Evolutionary conservation across 352 stramenopile species (phyloP).

Genomic region (Phytophthora tubulina): DNA sequence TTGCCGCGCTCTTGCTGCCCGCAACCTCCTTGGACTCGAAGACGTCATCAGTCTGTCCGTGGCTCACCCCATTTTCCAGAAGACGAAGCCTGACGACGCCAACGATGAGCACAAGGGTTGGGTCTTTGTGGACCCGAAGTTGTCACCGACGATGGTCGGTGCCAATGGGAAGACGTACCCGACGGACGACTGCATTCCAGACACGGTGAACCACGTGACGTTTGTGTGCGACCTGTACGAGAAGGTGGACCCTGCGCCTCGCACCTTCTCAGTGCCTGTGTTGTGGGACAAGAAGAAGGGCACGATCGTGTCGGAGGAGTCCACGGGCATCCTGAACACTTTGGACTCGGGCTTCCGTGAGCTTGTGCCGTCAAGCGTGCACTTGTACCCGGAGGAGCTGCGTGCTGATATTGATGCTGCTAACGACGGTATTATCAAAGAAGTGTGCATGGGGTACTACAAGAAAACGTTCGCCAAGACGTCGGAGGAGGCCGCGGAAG

Average conservation of each 20-base stretch:
- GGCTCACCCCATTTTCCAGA: constrained; percentile 65
- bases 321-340: constrained; percentile 71
- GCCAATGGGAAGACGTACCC: constrained; percentile 32
- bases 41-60: constrained; percentile 90
- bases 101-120: constrained; percentile 49
- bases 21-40: constrained; percentile 92
- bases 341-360: constrained; percentile 59
- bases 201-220: constrained; percentile 39
- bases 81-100: constrained; percentile 51
- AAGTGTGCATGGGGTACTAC: constrained; percentile 1
- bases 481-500: constrained; percentile 1
- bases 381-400: constrained; percentile 57
- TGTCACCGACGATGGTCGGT: neutral
- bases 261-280: constrained; percentile 64
- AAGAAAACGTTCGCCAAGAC: constrained; percentile 1
- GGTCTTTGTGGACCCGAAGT: constrained; percentile 41
- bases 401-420: constrained; percentile 17
- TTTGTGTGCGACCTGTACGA: constrained; percentile 59
- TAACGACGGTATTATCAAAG: constrained; percentile 8
- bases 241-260: constrained; percentile 24
- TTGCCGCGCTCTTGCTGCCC: constrained; percentile 68
- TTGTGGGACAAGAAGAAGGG: constrained; percentile 76
- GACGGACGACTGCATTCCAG: constrained; percentile 28
- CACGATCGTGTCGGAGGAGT: constrained; percentile 89
- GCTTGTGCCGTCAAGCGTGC: constrained; percentile 41